Conservation (phyloP, 768 basidiomycete species). For the Polyporus arcularius region DNA sequence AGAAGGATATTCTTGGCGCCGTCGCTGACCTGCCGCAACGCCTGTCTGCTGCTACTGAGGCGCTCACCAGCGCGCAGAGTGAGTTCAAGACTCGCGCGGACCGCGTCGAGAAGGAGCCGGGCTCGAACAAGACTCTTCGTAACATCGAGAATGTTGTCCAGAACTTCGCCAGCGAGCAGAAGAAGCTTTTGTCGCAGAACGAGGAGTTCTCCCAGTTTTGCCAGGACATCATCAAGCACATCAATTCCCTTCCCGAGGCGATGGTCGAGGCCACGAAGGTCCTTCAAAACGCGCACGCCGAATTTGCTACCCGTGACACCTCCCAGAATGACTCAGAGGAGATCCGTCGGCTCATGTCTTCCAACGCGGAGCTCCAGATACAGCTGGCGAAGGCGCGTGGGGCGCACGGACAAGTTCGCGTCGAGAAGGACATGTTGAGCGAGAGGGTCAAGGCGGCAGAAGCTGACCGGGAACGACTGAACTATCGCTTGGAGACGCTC, state of each 20-base stretch:
- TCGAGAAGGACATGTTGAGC: slow-evolving; percentile 74
- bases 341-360: slow-evolving; percentile 50
- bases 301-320: slow-evolving; percentile 59
- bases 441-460: slow-evolving; percentile 65
- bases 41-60: slow-evolving; percentile 45
- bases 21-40: slow-evolving; percentile 51
- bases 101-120: slow-evolving; percentile 20
- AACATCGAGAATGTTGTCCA: slow-evolving; percentile 53
- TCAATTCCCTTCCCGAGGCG: slow-evolving; percentile 60
- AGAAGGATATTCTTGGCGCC: slow-evolving; percentile 31
- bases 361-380: slow-evolving; percentile 69
- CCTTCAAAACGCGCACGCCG: slow-evolving; percentile 62
- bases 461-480: slow-evolving; percentile 64
- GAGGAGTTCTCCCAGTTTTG: slow-evolving; percentile 53
- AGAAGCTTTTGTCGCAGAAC: slow-evolving; percentile 46
- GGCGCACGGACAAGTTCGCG: slow-evolving; percentile 74
- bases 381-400: slow-evolving; percentile 77
- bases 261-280: slow-evolving; percentile 54
- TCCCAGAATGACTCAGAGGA: slow-evolving; percentile 70
- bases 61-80: slow-evolving; percentile 37
- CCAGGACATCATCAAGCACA: slow-evolving; percentile 52
- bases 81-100: slow-evolving; percentile 21
- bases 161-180: slow-evolving; percentile 51
- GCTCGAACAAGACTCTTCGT: slow-evolving; percentile 31
- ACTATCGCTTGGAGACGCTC: slow-evolving; percentile 54